These are phyloP conservation scores for Chrysoporthe deuterocubensis DNA, from an alignment of 2,329 filamentous ascomycete genomes.

Conservation along the genomic window DNA sequence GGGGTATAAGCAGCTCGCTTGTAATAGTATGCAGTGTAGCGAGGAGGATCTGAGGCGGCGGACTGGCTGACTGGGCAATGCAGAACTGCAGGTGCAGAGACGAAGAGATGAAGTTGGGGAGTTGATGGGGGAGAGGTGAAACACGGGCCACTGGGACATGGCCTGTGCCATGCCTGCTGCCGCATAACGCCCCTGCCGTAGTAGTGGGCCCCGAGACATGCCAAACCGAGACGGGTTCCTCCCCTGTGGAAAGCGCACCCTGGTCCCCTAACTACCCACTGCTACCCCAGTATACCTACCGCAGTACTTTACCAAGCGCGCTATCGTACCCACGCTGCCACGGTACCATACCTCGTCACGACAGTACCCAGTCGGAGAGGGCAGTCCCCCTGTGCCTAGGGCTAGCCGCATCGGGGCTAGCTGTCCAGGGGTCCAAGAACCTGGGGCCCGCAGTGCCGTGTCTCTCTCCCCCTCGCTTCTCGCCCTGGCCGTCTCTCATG, in stretches of 20 bases:
- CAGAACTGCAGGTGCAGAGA: neutral
- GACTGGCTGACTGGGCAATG: neutral
- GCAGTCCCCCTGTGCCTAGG: neutral
- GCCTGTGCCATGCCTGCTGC: conserved; percentile 12
- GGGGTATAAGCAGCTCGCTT: neutral
- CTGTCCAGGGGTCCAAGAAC: conserved; percentile 1
- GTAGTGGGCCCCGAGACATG: neutral
- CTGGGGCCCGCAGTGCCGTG: neutral
- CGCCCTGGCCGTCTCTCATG: conserved; percentile 15
- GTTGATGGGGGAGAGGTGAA: conserved; percentile 16
- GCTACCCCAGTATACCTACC: neutral
- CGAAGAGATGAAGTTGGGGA: neutral
- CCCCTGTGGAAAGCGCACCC: neutral
- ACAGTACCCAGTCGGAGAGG: neutral
- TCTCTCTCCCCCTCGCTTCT: neutral
- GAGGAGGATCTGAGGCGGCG: neutral
- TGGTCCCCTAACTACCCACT: conserved; percentile 5
- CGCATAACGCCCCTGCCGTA: neutral
- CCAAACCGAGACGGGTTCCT: conserved; percentile 5
- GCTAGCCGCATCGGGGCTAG: neutral
- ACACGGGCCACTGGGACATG: conserved; percentile 18
- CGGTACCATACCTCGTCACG: too few species aligned
- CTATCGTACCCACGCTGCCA: too few species aligned
- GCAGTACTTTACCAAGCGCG: neutral
- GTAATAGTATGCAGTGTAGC: neutral